Percentiles rank a stretch among this genome's conserved stretches.
These are phyloP conservation scores for Phytopythium mirpurense DNA, from an alignment of 352 stramenopile species.

Conservation along the genomic window DNA sequence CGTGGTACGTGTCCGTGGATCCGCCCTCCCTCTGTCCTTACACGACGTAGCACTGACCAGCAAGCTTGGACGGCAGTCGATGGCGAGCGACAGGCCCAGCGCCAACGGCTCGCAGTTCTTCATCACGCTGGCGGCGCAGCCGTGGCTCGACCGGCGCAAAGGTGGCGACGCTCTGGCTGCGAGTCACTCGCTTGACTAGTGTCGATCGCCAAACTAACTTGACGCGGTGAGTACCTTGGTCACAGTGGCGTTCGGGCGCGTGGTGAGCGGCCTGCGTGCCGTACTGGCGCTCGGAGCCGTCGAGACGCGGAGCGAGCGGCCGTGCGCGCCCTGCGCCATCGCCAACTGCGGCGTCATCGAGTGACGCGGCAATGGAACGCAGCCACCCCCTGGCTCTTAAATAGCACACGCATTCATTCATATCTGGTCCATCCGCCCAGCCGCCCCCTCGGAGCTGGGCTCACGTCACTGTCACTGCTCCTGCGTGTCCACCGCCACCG, in stretches of 20 bases:
- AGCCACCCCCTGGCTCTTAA: constrained; percentile 14
- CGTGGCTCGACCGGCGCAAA: constrained; percentile 68
- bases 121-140: constrained; percentile 89
- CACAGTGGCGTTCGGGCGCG: constrained; percentile 70
- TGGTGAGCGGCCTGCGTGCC: constrained; percentile 57
- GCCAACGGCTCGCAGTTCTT: constrained; percentile 99
- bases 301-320: constrained; percentile 47
- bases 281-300: constrained; percentile 45
- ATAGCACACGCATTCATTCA: constrained; percentile 18
- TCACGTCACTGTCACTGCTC: constrained; percentile 1
- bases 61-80: constrained; percentile 53
- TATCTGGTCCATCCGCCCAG: too few relatives aligned
- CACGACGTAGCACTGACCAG: neutral
- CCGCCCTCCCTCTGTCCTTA: neutral
- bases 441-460: too few relatives aligned
- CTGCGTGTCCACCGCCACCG: constrained; percentile 5
- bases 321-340: constrained; percentile 60
- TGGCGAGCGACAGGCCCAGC: constrained; percentile 94
- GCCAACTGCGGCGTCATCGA: constrained; percentile 56
- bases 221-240: neutral
- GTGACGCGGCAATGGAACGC: constrained; percentile 7
- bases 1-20: constrained; percentile 29
- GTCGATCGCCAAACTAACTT: neutral
- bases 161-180: too few relatives aligned
- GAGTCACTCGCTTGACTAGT: too few relatives aligned